These are phyloP conservation scores for Ceriops decandra DNA, from an alignment of 345 rosid species.

Conservation along the genomic window DNA sequence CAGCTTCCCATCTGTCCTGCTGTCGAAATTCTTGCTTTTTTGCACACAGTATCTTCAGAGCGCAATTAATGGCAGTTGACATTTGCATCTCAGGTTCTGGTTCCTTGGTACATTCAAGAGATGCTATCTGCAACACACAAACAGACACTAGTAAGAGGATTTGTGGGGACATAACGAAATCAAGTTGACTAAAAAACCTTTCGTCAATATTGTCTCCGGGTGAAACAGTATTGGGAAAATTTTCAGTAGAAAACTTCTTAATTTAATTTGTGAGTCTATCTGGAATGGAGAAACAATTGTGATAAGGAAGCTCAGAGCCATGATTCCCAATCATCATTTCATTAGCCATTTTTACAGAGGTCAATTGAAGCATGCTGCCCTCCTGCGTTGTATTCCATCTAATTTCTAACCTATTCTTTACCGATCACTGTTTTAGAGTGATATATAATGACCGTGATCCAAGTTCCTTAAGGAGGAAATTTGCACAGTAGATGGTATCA, in stretches of 20 bases:
- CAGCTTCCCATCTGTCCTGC: conserved; percentile 27
- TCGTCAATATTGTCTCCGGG: neutral
- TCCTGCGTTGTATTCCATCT: conserved; percentile 2
- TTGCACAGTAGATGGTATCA: neutral
- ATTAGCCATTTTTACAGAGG: no score
- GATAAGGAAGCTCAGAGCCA: neutral
- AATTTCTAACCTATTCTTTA: neutral
- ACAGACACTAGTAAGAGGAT: conserved; percentile 10
- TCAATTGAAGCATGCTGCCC: neutral
- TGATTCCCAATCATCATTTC: neutral
- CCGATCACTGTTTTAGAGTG: neutral
- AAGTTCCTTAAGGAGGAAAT: conserved; percentile 10
- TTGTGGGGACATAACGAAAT: neutral
- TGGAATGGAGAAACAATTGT: neutral
- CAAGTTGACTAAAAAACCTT: neutral
- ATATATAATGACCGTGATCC: neutral
- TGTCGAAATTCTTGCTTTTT: conserved; percentile 33
- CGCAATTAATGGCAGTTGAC: conserved; percentile 33
- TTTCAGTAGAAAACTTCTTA: no score
- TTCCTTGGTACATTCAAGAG: conserved; percentile 38
- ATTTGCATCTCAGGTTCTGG: conserved; percentile 25
- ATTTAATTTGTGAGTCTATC: neutral
- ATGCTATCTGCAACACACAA: conserved; percentile 33
- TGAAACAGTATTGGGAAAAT: neutral
- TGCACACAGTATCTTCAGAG: conserved; percentile 35